Conservation (phyloP, 2,329 filamentous ascomycete genomes). For the Chrysoporthe austroafricana region DNA sequence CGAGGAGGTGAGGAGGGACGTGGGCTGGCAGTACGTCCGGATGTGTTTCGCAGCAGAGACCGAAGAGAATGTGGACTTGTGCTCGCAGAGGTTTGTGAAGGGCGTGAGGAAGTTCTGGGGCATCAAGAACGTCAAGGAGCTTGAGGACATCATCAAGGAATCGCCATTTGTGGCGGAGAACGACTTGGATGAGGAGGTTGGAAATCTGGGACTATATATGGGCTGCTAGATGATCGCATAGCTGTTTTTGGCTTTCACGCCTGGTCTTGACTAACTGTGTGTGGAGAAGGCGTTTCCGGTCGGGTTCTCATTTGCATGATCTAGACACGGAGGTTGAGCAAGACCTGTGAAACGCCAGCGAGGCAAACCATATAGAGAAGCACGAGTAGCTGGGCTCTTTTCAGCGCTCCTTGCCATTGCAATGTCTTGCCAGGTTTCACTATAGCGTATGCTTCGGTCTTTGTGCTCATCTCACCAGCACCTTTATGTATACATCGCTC, state of each 20-base stretch:
- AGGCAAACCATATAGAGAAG: not conserved
- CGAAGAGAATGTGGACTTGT: conserved; percentile 67
- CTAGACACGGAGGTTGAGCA: conserved; percentile 1
- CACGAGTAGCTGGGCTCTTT: not conserved
- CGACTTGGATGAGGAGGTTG: conserved; percentile 30
- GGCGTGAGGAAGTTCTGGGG: conserved; percentile 78
- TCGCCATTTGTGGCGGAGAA: conserved; percentile 31
- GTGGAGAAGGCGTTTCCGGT: not conserved
- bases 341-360: not conserved
- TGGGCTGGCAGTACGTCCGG: conserved; percentile 74
- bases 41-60: conserved; percentile 85
- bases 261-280: not conserved
- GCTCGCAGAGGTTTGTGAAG: conserved; percentile 66
- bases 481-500: not conserved
- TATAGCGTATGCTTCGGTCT: too few relatives aligned
- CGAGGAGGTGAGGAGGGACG: conserved; percentile 56
- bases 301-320: not conserved
- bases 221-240: conserved; percentile 34
- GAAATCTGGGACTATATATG: conserved; percentile 38
- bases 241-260: not conserved
- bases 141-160: conserved; percentile 64
- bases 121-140: conserved; percentile 66
- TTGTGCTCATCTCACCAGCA: not conserved
- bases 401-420: not conserved
- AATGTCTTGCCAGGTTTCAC: not conserved